phyloP scores from a whole-genome alignment of 805 yeast genomes.

The Spathaspora boniae region DNA sequence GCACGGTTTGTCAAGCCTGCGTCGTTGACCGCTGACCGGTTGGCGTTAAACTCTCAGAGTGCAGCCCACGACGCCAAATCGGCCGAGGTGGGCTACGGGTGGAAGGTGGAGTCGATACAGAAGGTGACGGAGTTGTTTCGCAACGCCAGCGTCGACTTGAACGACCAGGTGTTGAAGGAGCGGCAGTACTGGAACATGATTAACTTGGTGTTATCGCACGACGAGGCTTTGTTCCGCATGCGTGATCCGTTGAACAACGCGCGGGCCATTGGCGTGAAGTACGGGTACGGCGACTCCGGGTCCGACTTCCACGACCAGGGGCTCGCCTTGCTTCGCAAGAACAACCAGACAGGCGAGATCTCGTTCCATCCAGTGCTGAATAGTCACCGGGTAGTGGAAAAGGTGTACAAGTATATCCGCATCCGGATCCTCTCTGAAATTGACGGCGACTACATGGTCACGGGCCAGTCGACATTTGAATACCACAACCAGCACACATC shows the following conservation, averaged over 20 bases:
- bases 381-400: conserved; percentile 29
- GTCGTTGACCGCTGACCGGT: conserved; percentile 54
- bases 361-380: conserved; percentile 29
- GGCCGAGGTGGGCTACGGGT: conserved; percentile 59
- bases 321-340: conserved; percentile 62
- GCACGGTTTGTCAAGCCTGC: conserved; percentile 73
- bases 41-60: conserved; percentile 20
- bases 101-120: conserved; percentile 74
- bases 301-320: conserved; percentile 74
- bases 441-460: conserved; percentile 50
- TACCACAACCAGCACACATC: too few relatives aligned
- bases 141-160: conserved; percentile 48
- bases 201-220: conserved; percentile 43
- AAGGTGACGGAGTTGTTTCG: conserved; percentile 52
- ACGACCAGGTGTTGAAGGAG: conserved; percentile 58
- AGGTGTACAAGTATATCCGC: conserved; percentile 47
- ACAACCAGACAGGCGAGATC: conserved; percentile 31
- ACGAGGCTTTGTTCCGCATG: conserved; percentile 66
- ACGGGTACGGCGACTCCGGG: conserved; percentile 91
- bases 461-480: conserved; percentile 52
- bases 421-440: conserved; percentile 57
- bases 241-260: conserved; percentile 47
- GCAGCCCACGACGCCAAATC: conserved; percentile 22
- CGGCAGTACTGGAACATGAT: conserved; percentile 59
- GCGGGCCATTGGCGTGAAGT: conserved; percentile 72